Percentiles rank a stretch among this genome's conserved stretches.
These are phyloP conservation scores for rapeseed (Brassica napus) DNA, from an alignment of 345 rosid genomes.

Conservation along the genomic window Da-Ae NC_063447.1:15716501-15717000, in stretches of 20 bases:
- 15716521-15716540: background rate
- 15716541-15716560: background rate
- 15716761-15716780: background rate
- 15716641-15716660: background rate
- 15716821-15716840: background rate
- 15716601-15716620: slow-evolving; percentile 1
- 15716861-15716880: background rate
- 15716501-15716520: slow-evolving; percentile 57
- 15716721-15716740: background rate
- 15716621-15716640: background rate
- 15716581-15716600: background rate
- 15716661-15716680: background rate
- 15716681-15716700: background rate
- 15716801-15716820: background rate
- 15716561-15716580: background rate
- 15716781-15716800: background rate
- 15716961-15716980: too few species aligned
- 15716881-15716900: background rate
- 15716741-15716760: background rate
- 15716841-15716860: background rate
- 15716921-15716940: background rate
- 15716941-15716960: too few species aligned
- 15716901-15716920: background rate
- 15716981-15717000: too few species aligned
- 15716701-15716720: background rate